Base-by-base conservation (phyloP, 345 rosid genomes). In the Noccaea bulbosa region DNA sequence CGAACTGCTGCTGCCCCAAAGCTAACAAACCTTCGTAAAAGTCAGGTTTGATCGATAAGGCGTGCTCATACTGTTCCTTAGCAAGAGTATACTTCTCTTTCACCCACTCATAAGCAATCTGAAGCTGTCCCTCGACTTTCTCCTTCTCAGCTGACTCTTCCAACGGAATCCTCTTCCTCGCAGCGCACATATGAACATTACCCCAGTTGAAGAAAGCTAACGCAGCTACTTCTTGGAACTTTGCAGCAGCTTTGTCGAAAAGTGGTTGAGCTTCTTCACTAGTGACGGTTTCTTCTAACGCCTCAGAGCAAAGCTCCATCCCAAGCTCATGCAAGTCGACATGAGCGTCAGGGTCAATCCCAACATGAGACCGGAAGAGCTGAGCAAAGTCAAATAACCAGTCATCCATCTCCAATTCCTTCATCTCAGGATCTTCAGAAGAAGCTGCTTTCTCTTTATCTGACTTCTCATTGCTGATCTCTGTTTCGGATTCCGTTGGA, bases 171-270 rank as follows among this genome's bases (percentile, higher is more conserved):
- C 91, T 86, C 80, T 93, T 93, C 60, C 98, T 89, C 35, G 98
- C 98, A 5, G 98, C 96, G 67, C 98, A 93, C 97, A 93, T 91
- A 69, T 93, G 96, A 56, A 89, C 97, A 64, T 94, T 94, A 34
- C 99, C 99, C 99, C 99, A 94, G 59, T 94, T 94, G 79, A 94
- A 94, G 84, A 85, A 89, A 50, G 99, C 97, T 62, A 93, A 74
- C 8, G 99, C 96, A 69, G 97, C 95, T 40, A 94, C 99, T 83
- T 94, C 99, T 77, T 94, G 97, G 79, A 94, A 94, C 73, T 94
- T 94, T 8, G 87, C 74, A 51, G 99, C 86, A 78, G 99, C 97
- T 82, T 86, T 89, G 39, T 86, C 95, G n/a, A 94, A 93, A 7
- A 93, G 88, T 33, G 53, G 77, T 70, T 90, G 98, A 72, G 98